Conservation (phyloP, 208 protist species). For the Crithidia sp. region DNA sequence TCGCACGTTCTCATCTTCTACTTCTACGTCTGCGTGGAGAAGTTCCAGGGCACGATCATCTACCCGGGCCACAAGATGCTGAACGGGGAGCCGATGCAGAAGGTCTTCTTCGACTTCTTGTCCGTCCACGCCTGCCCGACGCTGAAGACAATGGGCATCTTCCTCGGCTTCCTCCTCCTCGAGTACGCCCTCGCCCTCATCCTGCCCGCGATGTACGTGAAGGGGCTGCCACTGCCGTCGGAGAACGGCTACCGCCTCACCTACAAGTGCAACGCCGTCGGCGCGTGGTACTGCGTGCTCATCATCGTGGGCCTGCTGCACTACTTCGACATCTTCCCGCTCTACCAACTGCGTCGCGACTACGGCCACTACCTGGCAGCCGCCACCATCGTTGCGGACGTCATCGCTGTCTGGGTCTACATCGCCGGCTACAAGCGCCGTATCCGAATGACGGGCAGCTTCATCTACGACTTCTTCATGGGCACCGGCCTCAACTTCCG, state of each 20-base stretch:
- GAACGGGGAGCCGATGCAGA: constrained; percentile 54
- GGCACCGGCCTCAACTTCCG: constrained; percentile 88
- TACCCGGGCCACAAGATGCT: constrained; percentile 82
- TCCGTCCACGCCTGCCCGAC: constrained; percentile 57
- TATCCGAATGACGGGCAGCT: constrained; percentile 90
- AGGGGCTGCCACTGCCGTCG: constrained; percentile 86
- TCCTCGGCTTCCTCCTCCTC: constrained; percentile 74
- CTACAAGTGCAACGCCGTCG: constrained; percentile 92
- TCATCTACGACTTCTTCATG: constrained; percentile 97
- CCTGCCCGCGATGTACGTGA: constrained; percentile 77
- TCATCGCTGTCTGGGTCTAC: constrained; percentile 80
- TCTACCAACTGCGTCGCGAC: constrained; percentile 65
- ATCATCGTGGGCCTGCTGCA: constrained; percentile 65
- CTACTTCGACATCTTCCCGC: constrained; percentile 66
- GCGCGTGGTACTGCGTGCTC: constrained; percentile 86
- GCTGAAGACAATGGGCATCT: constrained; percentile 46
- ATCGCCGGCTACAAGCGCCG: constrained; percentile 54
- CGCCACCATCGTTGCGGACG: constrained; percentile 80
- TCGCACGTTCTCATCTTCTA: constrained; percentile 92
- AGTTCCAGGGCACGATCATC: constrained; percentile 82
- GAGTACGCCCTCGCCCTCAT: constrained; percentile 81
- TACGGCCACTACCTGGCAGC: constrained; percentile 82
- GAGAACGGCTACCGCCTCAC: constrained; percentile 79
- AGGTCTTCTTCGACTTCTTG: constrained; percentile 58
- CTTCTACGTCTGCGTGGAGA: constrained; percentile 82